Base-by-base conservation (phyloP, 805 yeast species). In the Cyberlindnera subsufficiens region DNA sequence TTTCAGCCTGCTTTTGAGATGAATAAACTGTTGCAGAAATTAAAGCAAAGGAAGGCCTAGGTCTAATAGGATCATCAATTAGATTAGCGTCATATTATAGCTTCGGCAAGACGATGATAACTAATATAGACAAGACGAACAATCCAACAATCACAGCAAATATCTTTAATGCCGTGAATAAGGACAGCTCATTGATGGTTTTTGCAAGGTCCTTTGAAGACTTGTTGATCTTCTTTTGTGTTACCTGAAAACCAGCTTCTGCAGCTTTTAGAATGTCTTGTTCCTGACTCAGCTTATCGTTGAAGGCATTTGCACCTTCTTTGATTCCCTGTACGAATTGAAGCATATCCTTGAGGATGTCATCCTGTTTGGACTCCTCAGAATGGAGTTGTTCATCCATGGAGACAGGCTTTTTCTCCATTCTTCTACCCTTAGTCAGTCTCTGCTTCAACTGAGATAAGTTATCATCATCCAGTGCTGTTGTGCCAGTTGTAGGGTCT, bases 281-380 rank as follows among this genome's bases (percentile, higher is more conserved):
- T 44, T 67, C 73, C 38, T 67, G 64, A 16, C 63, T 60, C 32
- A 69, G 45, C 17, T 68, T 69, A 36, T 56, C 59, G 45, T 65
- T 66, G 44, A 69, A 69, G 3, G 68, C 70, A 32, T 61, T 54
- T 0, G 73, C 71, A 35, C 69, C 71, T 22, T 61, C 62, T 47
- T 57, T 67, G 31, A 69, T 51, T 15, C 64, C 62, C 7, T 56
- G 52, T 1, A 67, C 61, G n/a, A 67, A 56, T 32, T 60, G 64
- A 1, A 61, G 54, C 68, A 69, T 67, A 43, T 66, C 69, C 22
- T 63, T 55, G 3, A 69, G 46, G 14, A 68, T 50, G 30, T 63
- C 63, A 38, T 60, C 62, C 47, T 69, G 74, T 27, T 60, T 44
- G 20, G 59, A 55, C 43, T 68, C 69, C 41, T 68, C 68, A 15